Conservation (phyloP, 2,329 filamentous ascomycete species). For the Aureobasidium sp. region DNA sequence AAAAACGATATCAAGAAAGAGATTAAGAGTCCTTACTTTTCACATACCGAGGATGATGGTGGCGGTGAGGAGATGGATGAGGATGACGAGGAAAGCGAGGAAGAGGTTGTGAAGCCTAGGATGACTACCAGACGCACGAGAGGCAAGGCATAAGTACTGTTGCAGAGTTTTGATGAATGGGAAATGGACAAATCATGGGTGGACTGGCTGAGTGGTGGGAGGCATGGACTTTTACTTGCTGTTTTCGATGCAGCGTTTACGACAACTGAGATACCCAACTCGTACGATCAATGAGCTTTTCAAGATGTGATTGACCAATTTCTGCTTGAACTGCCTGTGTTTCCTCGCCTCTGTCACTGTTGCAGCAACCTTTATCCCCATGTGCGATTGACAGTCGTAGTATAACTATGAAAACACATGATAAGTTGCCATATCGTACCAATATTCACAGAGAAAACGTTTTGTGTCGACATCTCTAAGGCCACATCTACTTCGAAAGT, state of each 20-base stretch:
- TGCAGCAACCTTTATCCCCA: not conserved
- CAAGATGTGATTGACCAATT: not conserved
- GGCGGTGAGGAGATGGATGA: conserved; percentile 16
- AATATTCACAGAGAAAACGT: too few relatives aligned
- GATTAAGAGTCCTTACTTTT: conserved; percentile 23
- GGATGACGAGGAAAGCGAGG: conserved; percentile 17
- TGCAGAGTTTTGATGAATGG: not conserved
- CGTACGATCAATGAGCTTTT: not conserved
- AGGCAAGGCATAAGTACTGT: not conserved
- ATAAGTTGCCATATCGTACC: too few relatives aligned
- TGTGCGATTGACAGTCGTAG: too few relatives aligned
- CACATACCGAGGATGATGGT: conserved; percentile 20
- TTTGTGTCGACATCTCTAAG: too few relatives aligned
- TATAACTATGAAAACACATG: too few relatives aligned
- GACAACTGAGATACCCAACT: not conserved
- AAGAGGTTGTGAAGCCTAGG: conserved; percentile 24
- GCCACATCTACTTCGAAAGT: too few relatives aligned
- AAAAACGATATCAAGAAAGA: not conserved
- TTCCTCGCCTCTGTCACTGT: not conserved
- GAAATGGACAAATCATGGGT: not conserved
- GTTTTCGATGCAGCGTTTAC: not conserved
- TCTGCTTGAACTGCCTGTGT: not conserved
- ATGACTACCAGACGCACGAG: conserved; percentile 26
- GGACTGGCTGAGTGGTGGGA: not conserved
- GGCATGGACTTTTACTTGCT: not conserved